Base-by-base conservation (phyloP, 164 flowering plant species). In the Platanus orientalis region DNA sequence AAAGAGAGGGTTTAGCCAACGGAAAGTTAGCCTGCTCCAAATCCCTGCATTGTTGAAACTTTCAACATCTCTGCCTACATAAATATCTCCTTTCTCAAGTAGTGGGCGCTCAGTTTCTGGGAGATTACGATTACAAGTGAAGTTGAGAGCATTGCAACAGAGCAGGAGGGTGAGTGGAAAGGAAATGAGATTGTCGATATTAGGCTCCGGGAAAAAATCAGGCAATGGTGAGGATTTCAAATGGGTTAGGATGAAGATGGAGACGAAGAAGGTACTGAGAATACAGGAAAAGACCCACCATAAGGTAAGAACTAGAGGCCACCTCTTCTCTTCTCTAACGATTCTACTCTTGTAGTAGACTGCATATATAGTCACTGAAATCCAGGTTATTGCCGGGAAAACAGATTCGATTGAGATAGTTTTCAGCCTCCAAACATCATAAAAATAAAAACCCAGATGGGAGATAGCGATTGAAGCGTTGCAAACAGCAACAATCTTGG, bases 1-100 rank as follows among this genome's bases (percentile, higher is more conserved):
- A 19, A 92, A 86, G 1, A 92, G 77, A 0, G 89, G 89, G 54
- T 89, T 89, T 7, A 89, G 79, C 98, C 94, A 92, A 32, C 12
- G 60, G 57, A 92, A 89, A 6, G 85, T 84, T 6, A 86, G 49
- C 23, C 64, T 28, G 74, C 89, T 83, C 89, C 86, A 87, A 47
- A 86, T 40, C 17, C 96, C 86, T 34, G 96, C 85, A 47, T 61
- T 66, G 7, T 45, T 54, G 50, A 73, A 86, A 25, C 68, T 40
- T 58, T 61, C 70, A 12, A 27, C 40, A 13, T 44, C 62, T 23
- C 45, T 50, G 2, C 14, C 6, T 1, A 40, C 23, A 34, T 2
- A 26, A 1, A 64, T 71, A 29, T 54, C 39, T 21, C 69, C 76
- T 9, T 63, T 62, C 14, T 51, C 57, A 55, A 88, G 80, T 1